Evolutionary conservation across 2,329 filamentous ascomycete genomes (phyloP).

Genomic region (Verticillium nonalfalfae): DNA sequence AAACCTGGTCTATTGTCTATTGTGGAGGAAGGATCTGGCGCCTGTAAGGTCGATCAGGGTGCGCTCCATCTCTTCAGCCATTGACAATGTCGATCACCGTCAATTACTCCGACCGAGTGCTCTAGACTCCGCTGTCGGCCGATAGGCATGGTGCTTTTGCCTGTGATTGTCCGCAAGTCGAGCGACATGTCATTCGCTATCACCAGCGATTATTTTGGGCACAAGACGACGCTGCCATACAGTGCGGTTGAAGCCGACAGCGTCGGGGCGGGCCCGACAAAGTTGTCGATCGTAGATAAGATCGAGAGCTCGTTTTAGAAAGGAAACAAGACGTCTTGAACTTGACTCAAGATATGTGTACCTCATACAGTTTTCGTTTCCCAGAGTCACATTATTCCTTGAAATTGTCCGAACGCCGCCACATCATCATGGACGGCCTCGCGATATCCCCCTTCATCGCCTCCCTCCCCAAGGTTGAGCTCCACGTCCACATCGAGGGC

Average conservation of each 20-base stretch:
- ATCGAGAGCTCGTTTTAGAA: background rate
- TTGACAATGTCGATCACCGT: background rate
- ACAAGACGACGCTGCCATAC: background rate
- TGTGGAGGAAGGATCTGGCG: background rate
- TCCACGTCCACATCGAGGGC: constrained; percentile 76
- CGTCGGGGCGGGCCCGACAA: background rate
- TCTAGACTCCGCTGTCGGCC: background rate
- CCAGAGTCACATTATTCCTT: too few species aligned
- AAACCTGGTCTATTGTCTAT: background rate
- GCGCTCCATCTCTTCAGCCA: background rate
- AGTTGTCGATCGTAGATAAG: constrained; percentile 1
- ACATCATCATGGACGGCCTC: constrained; percentile 19
- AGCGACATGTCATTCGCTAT: too few species aligned
- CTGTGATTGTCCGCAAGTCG: background rate
- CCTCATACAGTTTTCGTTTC: too few species aligned
- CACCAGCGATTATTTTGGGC: background rate
- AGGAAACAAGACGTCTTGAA: background rate
- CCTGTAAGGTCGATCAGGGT: background rate
- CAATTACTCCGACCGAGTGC: background rate
- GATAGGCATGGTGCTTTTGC: background rate
- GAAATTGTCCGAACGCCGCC: background rate
- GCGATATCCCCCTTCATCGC: constrained; percentile 43
- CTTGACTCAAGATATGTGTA: background rate
- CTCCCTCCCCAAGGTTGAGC: constrained; percentile 71
- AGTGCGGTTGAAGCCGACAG: background rate